Conservation (phyloP, 148 eudicot species). For the Amaranthus hypochondriacus region DNA sequence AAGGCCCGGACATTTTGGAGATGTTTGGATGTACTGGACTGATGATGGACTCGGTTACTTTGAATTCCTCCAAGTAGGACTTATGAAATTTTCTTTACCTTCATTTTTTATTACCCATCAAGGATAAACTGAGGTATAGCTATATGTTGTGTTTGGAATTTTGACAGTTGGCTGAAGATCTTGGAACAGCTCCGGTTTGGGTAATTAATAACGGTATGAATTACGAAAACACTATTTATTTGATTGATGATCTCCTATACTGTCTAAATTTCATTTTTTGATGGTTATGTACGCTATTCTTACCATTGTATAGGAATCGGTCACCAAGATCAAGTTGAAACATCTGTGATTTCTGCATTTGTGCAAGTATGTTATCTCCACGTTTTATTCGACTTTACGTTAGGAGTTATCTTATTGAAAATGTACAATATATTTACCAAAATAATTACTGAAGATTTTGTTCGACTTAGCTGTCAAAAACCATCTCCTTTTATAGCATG, state of each 20-base stretch:
- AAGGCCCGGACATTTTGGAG: constrained; percentile 82
- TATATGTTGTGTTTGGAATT: constrained; percentile 8
- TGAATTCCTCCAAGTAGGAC: constrained; percentile 68
- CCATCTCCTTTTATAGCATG: too few relatives aligned
- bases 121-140: neutral
- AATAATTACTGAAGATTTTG: too few relatives aligned
- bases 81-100: constrained; percentile 3
- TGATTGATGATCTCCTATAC: neutral
- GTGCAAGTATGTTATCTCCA: constrained; percentile 49
- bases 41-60: constrained; percentile 79
- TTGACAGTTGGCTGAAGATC: constrained; percentile 82
- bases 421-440: too few relatives aligned
- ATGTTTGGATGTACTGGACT: constrained; percentile 82
- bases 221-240: neutral
- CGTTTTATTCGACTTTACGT: too few relatives aligned
- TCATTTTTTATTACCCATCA: neutral
- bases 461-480: too few relatives aligned
- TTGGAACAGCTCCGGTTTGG: constrained; percentile 85
- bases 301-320: constrained; percentile 33
- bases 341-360: constrained; percentile 48
- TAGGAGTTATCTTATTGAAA: too few relatives aligned
- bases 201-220: constrained; percentile 77
- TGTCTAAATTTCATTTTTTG: neutral
- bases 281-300: constrained; percentile 3
- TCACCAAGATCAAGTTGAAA: constrained; percentile 57